Evolutionary conservation across 192 early-diverging fungal genomes (phyloP).

Genomic region (Anaeromyces robustus): DNA sequence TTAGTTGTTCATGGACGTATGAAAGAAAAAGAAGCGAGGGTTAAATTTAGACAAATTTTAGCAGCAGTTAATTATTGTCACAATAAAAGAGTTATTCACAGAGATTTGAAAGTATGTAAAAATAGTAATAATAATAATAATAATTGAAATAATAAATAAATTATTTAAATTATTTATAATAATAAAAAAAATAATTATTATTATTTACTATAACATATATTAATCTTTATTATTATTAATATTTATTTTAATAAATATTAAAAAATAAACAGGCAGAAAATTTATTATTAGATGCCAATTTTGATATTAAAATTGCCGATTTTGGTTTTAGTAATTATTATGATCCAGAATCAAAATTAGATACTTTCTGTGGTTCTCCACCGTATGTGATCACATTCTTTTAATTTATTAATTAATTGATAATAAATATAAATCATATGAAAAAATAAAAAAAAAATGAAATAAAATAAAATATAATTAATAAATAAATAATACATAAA

Average conservation of each 20-base stretch:
- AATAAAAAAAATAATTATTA: no score
- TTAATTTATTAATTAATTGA: no score
- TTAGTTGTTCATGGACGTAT: slow-evolving; percentile 71
- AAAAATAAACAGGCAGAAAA: slow-evolving; percentile 30
- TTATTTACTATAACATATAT: no score
- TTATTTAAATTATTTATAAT: no score
- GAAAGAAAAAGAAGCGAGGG: slow-evolving; percentile 46
- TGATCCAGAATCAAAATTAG: slow-evolving; percentile 38
- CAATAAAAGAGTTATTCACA: slow-evolving; percentile 43
- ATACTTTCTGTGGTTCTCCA: slow-evolving; percentile 49
- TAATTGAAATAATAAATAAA: neutral
- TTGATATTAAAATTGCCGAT: slow-evolving; percentile 47
- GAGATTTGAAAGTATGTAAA: slow-evolving; percentile 28
- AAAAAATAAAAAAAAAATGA: no score
- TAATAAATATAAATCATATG: no score
- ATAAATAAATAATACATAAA: no score
- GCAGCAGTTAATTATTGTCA: slow-evolving; percentile 47
- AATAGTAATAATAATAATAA: neutral
- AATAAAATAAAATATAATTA: no score
- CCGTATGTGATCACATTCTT: slow-evolving; percentile 26
- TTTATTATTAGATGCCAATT: slow-evolving; percentile 34
- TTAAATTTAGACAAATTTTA: slow-evolving; percentile 43
- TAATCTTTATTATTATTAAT: no score
- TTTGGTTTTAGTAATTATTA: slow-evolving; percentile 46
- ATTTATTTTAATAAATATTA: no score